Evolutionary conservation across 2,329 filamentous ascomycete genomes (phyloP), one percentile per base, ranked within the genome.

Genomic region (Calonectria pseudoturangicola): DNA sequence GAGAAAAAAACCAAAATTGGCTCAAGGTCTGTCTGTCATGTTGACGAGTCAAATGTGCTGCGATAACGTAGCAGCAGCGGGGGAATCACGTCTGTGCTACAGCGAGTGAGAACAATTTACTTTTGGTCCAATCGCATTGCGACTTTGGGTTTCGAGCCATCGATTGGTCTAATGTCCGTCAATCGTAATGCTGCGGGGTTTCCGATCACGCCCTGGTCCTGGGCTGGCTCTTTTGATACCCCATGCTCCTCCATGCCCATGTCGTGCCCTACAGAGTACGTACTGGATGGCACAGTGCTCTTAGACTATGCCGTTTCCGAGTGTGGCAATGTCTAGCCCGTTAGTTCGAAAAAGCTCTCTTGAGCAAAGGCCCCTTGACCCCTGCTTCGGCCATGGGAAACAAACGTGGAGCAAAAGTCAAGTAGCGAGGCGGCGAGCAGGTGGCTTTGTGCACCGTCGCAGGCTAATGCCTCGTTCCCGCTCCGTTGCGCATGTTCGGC

Each of bases 141-240:
- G 67, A 74, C 69, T 65, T 58, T 58, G 68, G 73, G 68, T 64
- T 65, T 75, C 27, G 66, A 64, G 71, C 64, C 66, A 43, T 67
- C 74, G 64, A 82, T 82, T 82, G 81, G 81, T 73, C 74, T 72
- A 63, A 68, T 60, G 48, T 70, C 77, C 73, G 74, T 81, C 79
- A 81, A 81, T 80, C 77, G 76, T 66, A 78, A 76, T 76, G 68
- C 73, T 77, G 78, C 74, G 74, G 76, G 78, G 77, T 74, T 73
- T 79, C 66, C 70, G 69, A 74, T 74, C 68, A 72, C 58, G 45
- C 28, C 48, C 68, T 50, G 66, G 72, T 69, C 72, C 70, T 73
- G 72, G 68, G 28, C 66, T 68, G 60, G 33, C 60, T 66, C 51
- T 54, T 41, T 50, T 73, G 67, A 66, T 74, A 54, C 51, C 70